Conservation (phyloP, 1,284 basidiomycete genomes). For the Coniferiporia sulphurascens region DNA sequence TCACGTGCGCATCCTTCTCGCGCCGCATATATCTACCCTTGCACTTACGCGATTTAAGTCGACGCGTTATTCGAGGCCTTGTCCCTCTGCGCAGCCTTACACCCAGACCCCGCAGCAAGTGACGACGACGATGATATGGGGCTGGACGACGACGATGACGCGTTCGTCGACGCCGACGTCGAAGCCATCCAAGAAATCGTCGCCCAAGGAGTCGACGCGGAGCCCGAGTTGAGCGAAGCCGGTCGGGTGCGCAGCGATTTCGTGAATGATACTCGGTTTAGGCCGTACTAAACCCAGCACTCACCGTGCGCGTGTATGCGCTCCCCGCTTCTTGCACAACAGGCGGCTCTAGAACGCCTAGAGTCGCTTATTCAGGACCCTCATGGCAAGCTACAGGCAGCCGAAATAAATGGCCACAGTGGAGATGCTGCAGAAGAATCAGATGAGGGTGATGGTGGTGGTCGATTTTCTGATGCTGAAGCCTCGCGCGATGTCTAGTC, state of each 20-base stretch:
- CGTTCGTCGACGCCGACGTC: constrained; percentile 51
- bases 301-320: not conserved
- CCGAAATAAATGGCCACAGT: constrained; percentile 23
- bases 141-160: constrained; percentile 54
- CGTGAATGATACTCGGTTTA: constrained; percentile 71
- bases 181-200: constrained; percentile 54
- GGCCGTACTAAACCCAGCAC: constrained; percentile 70
- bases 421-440: constrained; percentile 5
- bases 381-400: constrained; percentile 21
- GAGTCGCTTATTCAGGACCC: constrained; percentile 70
- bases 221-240: constrained; percentile 71
- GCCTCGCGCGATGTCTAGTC: not conserved
- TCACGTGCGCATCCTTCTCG: constrained; percentile 49
- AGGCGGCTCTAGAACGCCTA: constrained; percentile 72
- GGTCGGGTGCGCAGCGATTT: constrained; percentile 95
- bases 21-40: constrained; percentile 10
- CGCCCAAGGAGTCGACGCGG: constrained; percentile 33
- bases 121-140: constrained; percentile 57
- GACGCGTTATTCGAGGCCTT: constrained; percentile 86
- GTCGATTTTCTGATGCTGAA: constrained; percentile 1
- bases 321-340: not conserved
- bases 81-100: constrained; percentile 84
- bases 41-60: constrained; percentile 42
- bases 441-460: not conserved
- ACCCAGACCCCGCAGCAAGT: constrained; percentile 65